Evolutionary conservation across 305 asterid genomes (phyloP).

Genomic region (Salvia sclarea): DNA sequence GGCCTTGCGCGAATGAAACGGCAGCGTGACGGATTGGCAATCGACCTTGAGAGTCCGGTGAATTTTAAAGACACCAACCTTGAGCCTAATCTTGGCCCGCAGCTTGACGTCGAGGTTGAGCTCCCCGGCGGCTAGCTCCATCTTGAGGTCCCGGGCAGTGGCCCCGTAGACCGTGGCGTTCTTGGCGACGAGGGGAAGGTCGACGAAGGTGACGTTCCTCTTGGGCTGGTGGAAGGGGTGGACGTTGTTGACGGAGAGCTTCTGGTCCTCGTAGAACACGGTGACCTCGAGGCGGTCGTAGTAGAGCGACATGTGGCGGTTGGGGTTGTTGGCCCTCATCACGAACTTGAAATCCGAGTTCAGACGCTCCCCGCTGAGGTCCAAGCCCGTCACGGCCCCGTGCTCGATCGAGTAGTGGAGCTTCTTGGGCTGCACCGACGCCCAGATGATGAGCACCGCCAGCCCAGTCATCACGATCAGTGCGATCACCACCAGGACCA

Average conservation of each 20-base stretch:
- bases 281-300: conserved; percentile 63
- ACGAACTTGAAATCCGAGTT: conserved; percentile 54
- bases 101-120: conserved; percentile 55
- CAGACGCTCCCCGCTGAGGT: conserved; percentile 32
- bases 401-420: conserved; percentile 48
- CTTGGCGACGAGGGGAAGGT: conserved; percentile 49
- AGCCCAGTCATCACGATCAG: conserved; percentile 36
- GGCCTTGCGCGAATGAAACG: conserved; percentile 42
- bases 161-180: conserved; percentile 47
- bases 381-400: conserved; percentile 44
- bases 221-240: conserved; percentile 64
- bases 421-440: conserved; percentile 40
- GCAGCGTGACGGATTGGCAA: conserved; percentile 51
- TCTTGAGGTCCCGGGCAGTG: conserved; percentile 54
- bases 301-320: conserved; percentile 63
- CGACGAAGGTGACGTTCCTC: conserved; percentile 59
- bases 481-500: conserved; percentile 32
- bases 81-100: conserved; percentile 66
- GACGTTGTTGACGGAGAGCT: conserved; percentile 41
- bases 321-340: conserved; percentile 75
- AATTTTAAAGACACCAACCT: conserved; percentile 65
- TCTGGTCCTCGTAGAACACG: conserved; percentile 55
- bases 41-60: conserved; percentile 56
- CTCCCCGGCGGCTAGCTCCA: conserved; percentile 56
- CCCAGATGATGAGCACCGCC: conserved; percentile 44